Base-by-base conservation (phyloP, 768 basidiomycete species). In the Termitomyces sp. region DNA sequence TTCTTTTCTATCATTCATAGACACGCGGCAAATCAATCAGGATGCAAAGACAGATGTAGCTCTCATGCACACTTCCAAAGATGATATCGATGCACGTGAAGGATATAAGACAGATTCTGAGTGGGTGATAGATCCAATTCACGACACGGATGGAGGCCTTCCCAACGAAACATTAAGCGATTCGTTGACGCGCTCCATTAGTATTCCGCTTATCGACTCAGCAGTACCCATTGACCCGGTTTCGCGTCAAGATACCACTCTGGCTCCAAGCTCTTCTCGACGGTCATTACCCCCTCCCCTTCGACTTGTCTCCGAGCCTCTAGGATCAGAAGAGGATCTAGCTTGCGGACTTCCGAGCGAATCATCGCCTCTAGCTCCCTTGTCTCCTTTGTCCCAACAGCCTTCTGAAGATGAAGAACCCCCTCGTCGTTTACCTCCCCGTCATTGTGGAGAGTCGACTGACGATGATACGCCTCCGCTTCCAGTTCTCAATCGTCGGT, bases 291-390 rank as follows among this genome's bases (percentile, higher is more conserved):
- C 67, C 11, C 62, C 70, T 58, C 71, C 72, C 5, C 70, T 67
- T 34, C 66, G 63, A 32, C 61, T 73, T 45, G 67, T 75, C 12
- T 71, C 75, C 5, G 64, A 69, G 53, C 64, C 68, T n/a, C 68
- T 67, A 9, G 69, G 74, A 48, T 54, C 55, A 15, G 70, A 72
- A 42, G 73, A 72, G 45, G 71, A 72, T 29, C 60, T 43, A 8
- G 62, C 31, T 20, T 64, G 66, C 31, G 61, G 29, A 7, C 37
- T 46, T 37, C 36, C 54, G 1, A 51, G 55, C 42, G 42, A 38
- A 36, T 46, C 59, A 14, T 37, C 59, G 31, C 36, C 56, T 8
- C 17, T 15, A 3, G 32, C 59, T 4, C 36, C 57, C 3, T 14
- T 46, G 6, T 61, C 51, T 40, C 49, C 48, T 36, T 2, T 20